Evolutionary conservation across 2,329 filamentous ascomycete species (phyloP), one percentile per base, ranked within the genome.

Genomic region (Penicillium sp.): DNA sequence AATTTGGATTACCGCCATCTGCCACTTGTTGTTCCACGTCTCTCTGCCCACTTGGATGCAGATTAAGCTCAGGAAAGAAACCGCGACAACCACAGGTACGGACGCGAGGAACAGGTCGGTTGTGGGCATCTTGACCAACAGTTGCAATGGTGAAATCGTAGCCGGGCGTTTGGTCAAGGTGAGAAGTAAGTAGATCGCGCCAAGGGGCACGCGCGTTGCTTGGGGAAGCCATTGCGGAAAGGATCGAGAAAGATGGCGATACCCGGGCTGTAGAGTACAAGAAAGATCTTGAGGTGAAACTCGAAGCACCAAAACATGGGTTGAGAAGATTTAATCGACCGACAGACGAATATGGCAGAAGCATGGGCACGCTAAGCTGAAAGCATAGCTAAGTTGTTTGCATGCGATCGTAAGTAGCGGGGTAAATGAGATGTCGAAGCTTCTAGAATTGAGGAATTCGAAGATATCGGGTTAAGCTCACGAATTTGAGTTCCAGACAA

Each of bases 61-160:
- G 56, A 2, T 56, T 38, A 1, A 66, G 70, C 38, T 75, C 73
- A 0, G 80, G 81, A 78, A 85, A 95, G 67, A 94, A 80, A 51
- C 88, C 87, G 44, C 90, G 83, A 67, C 80, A 90, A 55, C 95
- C 79, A 65, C 89, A 92, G 55, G 79, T 88, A n/a, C 61, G 59
- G 8, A 56, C 47, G 32, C 61, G 60, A 9, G 61, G 61, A 2
- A 59, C 45, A 10, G 54, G 43, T 2, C 37, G 45, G 11, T 45
- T 32, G 2, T 47, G 18, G 6, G 44, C 30, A 35, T 51, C 42
- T 26, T 41, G 27, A 2, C 37, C 45, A 13, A 60, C 35, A 4
- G 59, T 60, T 4, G 52, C 44, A 9, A 62, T 42, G 6, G 51
- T 54, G 35, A 62, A 60, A 4, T 58, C 51, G 9, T 55, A 46